Evolutionary conservation across 148 eudicot species (phyloP).

Genomic region (Chenopodium quinoa): DNA sequence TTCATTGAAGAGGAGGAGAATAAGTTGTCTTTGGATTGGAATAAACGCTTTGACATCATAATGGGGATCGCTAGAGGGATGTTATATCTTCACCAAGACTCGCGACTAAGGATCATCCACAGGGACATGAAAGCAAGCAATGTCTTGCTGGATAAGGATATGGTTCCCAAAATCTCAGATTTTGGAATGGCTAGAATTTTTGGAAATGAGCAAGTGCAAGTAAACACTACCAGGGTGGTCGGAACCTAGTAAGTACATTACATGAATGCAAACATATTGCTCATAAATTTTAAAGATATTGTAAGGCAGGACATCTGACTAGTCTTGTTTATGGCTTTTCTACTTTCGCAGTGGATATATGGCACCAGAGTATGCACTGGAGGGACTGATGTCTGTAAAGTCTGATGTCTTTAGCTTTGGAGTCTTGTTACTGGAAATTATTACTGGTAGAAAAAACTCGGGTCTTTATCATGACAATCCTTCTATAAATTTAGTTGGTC

Average conservation of each 20-base stretch:
- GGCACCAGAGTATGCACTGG: conserved; percentile 63
- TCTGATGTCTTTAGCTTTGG: conserved; percentile 65
- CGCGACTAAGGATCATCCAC: conserved; percentile 56
- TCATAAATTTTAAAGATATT: background rate
- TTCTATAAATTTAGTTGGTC: conserved; percentile 47
- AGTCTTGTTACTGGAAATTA: conserved; percentile 47
- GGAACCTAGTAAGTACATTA: conserved; percentile 57
- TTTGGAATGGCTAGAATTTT: conserved; percentile 60
- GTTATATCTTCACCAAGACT: conserved; percentile 64
- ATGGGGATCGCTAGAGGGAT: conserved; percentile 59
- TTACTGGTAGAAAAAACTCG: conserved; percentile 49
- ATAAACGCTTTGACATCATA: conserved; percentile 40
- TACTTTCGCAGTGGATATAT: conserved; percentile 48
- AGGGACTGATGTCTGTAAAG: conserved; percentile 48
- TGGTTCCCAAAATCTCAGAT: conserved; percentile 60
- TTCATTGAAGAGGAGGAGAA: conserved; percentile 38
- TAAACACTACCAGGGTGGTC: conserved; percentile 49
- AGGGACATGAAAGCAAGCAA: conserved; percentile 63
- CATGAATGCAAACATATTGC: background rate
- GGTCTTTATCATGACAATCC: conserved; percentile 39
- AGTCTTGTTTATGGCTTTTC: background rate
- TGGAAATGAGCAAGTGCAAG: conserved; percentile 45
- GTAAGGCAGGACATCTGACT: background rate
- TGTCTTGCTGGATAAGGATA: conserved; percentile 43
- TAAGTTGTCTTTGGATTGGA: conserved; percentile 40